These are phyloP conservation scores for Rosa persica DNA, from an alignment of 306 rosid genomes.

Conservation along the genomic window DNA sequence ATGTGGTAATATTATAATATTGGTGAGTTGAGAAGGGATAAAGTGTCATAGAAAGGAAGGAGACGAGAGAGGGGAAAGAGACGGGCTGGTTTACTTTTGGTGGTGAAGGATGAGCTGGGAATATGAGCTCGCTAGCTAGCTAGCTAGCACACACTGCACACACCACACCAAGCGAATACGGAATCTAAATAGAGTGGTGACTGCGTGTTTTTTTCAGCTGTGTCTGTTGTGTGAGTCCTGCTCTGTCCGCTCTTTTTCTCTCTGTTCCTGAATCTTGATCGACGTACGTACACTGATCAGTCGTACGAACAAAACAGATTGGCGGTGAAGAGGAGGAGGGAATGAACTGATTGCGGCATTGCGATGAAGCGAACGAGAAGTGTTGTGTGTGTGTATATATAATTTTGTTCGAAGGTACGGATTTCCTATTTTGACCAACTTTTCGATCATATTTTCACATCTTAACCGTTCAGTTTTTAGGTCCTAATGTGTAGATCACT, in stretches of 20 bases:
- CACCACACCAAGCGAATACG: conserved; percentile 8
- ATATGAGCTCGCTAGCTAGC: background rate
- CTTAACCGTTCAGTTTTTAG: too few species aligned
- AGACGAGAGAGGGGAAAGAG: background rate
- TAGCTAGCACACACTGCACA: background rate
- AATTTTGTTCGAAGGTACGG: too few species aligned
- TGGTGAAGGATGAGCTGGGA: conserved; percentile 19
- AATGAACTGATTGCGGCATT: too few species aligned
- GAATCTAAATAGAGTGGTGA: conserved; percentile 13
- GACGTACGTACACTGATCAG: background rate
- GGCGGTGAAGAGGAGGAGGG: background rate
- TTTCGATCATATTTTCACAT: too few species aligned
- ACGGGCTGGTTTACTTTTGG: conserved; percentile 12
- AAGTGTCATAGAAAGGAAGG: conserved; percentile 41
- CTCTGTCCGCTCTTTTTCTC: background rate
- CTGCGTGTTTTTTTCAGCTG: background rate
- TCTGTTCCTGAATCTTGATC: background rate
- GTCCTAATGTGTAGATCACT: too few species aligned
- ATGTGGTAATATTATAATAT: background rate
- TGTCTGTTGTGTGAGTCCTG: background rate
- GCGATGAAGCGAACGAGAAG: too few species aligned
- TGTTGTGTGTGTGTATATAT: too few species aligned
- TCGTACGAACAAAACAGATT: background rate
- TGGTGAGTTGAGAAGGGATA: conserved; percentile 31
- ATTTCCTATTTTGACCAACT: too few species aligned